phyloP scores from a whole-genome alignment of 2,329 filamentous ascomycete genomes.

The Aspergillus caelatus region DNA sequence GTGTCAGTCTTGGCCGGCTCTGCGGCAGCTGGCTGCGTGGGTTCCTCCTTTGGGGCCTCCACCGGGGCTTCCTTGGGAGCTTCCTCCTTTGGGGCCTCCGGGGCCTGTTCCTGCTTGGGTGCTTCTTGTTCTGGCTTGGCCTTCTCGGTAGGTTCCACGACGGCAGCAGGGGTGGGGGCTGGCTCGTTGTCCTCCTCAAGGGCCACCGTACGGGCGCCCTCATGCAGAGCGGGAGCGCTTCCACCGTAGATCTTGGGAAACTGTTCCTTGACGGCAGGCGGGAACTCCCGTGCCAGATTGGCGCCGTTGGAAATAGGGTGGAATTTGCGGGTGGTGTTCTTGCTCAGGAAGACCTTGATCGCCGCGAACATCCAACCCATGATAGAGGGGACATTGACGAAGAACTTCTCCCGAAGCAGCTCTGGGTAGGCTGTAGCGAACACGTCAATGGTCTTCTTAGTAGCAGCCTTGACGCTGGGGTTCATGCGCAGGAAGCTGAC shows the following conservation, averaged over 20 bases:
- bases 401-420: slow-evolving; percentile 87
- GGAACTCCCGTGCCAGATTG: slow-evolving; percentile 65
- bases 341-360: slow-evolving; percentile 74
- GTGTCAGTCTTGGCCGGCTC: slow-evolving; percentile 21
- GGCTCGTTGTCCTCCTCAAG: slow-evolving; percentile 30
- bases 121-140: slow-evolving; percentile 20
- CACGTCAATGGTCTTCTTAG: slow-evolving; percentile 77
- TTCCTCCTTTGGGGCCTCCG: slow-evolving; percentile 16
- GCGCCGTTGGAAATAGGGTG: slow-evolving; percentile 75
- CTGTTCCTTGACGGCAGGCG: slow-evolving; percentile 59
- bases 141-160: slow-evolving; percentile 14
- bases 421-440: slow-evolving; percentile 87
- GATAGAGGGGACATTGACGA: slow-evolving; percentile 86
- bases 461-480: slow-evolving; percentile 72
- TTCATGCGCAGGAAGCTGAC: slow-evolving; percentile 86
- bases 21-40: slow-evolving; percentile 16
- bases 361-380: slow-evolving; percentile 85
- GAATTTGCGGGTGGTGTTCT: slow-evolving; percentile 77
- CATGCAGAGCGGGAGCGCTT: slow-evolving; percentile 58
- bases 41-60: slow-evolving; percentile 18
- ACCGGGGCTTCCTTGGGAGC: slow-evolving; percentile 21
- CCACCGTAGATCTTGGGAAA: slow-evolving; percentile 82
- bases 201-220: slow-evolving; percentile 34
- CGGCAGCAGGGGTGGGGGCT: slow-evolving; percentile 10
- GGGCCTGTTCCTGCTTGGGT: slow-evolving; percentile 18